These are phyloP conservation scores for Sambucus nigra DNA, from an alignment of 129 eudicot species.

Conservation along the genomic window DNA sequence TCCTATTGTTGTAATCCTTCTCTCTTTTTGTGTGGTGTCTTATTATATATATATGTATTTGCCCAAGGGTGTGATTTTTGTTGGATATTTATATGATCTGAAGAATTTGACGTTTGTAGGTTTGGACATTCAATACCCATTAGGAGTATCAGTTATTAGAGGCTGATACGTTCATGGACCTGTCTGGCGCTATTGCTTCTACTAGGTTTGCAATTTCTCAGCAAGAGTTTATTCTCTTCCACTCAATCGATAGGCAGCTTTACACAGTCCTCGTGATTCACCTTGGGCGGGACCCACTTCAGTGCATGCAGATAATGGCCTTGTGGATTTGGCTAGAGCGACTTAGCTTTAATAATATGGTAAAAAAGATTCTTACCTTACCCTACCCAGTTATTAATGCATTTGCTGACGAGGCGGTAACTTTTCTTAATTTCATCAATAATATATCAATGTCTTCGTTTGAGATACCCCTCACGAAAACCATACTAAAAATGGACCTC, in stretches of 20 bases:
- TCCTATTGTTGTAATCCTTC: no score
- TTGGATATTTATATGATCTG: no score
- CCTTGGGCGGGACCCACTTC: conserved; percentile 43
- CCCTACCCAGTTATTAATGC: conserved; percentile 23
- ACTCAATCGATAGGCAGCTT: conserved; percentile 36
- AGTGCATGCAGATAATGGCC: conserved; percentile 47
- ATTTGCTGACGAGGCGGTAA: conserved; percentile 44
- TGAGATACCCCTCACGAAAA: conserved; percentile 33
- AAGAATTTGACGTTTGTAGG: no score
- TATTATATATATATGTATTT: no score
- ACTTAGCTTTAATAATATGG: conserved; percentile 14
- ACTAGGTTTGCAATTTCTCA: no score
- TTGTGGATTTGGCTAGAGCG: conserved; percentile 66
- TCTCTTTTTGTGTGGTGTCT: no score
- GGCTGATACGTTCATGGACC: no score
- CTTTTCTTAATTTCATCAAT: conserved; percentile 29
- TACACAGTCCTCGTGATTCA: conserved; percentile 35
- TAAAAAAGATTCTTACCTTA: conserved; percentile 21
- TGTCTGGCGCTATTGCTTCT: no score
- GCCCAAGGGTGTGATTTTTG: no score
- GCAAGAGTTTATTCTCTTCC: conserved; percentile 25
- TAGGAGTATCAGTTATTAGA: no score
- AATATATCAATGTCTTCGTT: conserved; percentile 2
- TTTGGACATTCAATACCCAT: no score
- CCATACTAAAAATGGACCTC: conserved; percentile 22